Percentiles rank a stretch among this genome's conserved stretches.
These are phyloP conservation scores for Ochetophila trinervis DNA, from an alignment of 306 rosid genomes.

Conservation along the genomic window DNA sequence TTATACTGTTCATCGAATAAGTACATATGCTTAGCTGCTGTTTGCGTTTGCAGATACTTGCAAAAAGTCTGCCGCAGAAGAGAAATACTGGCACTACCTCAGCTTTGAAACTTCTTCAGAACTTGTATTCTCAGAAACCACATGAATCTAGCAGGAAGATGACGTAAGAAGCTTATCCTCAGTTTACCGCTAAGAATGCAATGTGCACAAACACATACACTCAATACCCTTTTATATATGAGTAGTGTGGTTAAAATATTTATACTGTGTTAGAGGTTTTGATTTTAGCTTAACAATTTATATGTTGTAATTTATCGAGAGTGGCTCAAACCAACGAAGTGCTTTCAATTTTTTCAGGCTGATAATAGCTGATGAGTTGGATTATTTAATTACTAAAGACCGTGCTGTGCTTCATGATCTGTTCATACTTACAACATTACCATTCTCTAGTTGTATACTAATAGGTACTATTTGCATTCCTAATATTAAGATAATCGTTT, in stretches of 20 bases:
- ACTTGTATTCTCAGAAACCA: constrained; percentile 60
- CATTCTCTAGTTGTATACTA: constrained; percentile 78
- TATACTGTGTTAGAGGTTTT: neutral
- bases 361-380: constrained; percentile 87
- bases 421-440: constrained; percentile 86
- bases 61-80: constrained; percentile 34
- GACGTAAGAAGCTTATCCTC: constrained; percentile 49
- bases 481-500: neutral
- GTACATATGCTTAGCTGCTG: constrained; percentile 20
- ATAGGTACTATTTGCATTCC: constrained; percentile 48
- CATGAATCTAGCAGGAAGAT: constrained; percentile 42
- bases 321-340: neutral
- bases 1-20: constrained; percentile 1
- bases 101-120: constrained; percentile 74
- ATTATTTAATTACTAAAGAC: constrained; percentile 82
- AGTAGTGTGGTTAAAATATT: neutral
- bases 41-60: constrained; percentile 55
- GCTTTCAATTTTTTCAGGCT: constrained; percentile 42
- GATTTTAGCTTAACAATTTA: constrained; percentile 21
- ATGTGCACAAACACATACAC: neutral
- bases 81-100: constrained; percentile 42
- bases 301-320: neutral
- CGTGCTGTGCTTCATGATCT: constrained; percentile 86
- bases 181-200: neutral
- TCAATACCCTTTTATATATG: neutral